These are phyloP conservation scores for Prosopis cineraria DNA, from an alignment of 306 rosid species.

Conservation along the genomic window DNA sequence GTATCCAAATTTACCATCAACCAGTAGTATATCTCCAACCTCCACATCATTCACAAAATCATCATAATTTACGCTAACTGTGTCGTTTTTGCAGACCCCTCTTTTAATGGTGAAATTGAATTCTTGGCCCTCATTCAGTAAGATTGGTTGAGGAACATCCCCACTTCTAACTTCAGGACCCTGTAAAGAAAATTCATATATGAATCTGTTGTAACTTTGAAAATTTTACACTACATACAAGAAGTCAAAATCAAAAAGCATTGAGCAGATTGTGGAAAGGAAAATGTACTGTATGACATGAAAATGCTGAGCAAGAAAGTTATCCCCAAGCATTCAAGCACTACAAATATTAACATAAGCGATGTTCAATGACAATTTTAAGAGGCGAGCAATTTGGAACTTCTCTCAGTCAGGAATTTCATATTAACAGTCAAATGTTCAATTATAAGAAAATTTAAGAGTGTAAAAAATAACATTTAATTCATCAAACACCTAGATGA, in stretches of 20 bases:
- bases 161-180: constrained; percentile 99
- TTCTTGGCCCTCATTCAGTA: constrained; percentile 73
- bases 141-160: constrained; percentile 75
- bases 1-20: constrained; percentile 68
- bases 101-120: constrained; percentile 88
- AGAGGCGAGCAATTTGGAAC: constrained; percentile 1
- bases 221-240: constrained; percentile 1
- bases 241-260: not conserved
- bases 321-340: not conserved
- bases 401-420: not conserved
- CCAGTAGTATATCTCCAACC: constrained; percentile 76
- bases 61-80: constrained; percentile 92
- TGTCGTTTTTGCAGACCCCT: constrained; percentile 72
- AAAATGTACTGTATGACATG: not conserved
- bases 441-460: not conserved
- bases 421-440: not conserved
- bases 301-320: constrained; percentile 1
- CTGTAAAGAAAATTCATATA: constrained; percentile 49
- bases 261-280: not conserved
- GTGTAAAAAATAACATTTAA: not conserved
- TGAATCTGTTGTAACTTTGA: constrained; percentile 8
- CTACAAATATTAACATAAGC: not conserved
- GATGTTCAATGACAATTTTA: not conserved
- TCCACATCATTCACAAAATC: constrained; percentile 91
- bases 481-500: not conserved